phyloP scores from a whole-genome alignment of 768 basidiomycete genomes.

The Leccinum incarnatum region DNA sequence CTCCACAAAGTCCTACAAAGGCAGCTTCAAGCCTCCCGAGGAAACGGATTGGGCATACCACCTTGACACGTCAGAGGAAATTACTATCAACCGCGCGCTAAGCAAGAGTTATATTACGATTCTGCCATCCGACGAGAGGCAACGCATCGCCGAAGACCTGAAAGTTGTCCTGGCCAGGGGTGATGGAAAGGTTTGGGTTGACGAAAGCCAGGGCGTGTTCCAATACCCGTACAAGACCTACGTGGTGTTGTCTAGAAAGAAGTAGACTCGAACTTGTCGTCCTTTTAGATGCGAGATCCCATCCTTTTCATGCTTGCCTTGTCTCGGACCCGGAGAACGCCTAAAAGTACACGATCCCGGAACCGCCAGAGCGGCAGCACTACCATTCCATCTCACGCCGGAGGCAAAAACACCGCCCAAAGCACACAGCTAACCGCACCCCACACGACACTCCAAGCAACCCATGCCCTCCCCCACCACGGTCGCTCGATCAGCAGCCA shows the following conservation, averaged over 20 bases:
- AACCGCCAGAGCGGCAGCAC: neutral
- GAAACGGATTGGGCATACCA: conserved; percentile 55
- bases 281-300: no score
- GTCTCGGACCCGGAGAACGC: neutral
- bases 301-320: neutral
- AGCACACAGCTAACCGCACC: conserved; percentile 63
- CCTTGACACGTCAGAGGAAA: conserved; percentile 51
- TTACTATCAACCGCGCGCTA: conserved; percentile 60
- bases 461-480: conserved; percentile 56
- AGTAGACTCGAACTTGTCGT: conserved; percentile 21
- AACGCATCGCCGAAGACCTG: conserved; percentile 49
- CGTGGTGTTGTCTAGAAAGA: conserved; percentile 51
- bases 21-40: conserved; percentile 56
- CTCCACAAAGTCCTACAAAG: conserved; percentile 56
- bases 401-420: conserved; percentile 86
- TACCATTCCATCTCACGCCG: conserved; percentile 52
- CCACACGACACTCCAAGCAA: conserved; percentile 80
- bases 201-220: conserved; percentile 69
- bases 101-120: conserved; percentile 87
- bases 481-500: conserved; percentile 53
- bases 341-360: neutral
- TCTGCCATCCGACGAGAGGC: conserved; percentile 55
- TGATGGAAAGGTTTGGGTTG: conserved; percentile 70
- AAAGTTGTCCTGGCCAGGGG: conserved; percentile 54
- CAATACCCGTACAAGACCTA: conserved; percentile 76